Base-by-base conservation (phyloP, 768 basidiomycete genomes). In the Sarcodon aspratus region DNA sequence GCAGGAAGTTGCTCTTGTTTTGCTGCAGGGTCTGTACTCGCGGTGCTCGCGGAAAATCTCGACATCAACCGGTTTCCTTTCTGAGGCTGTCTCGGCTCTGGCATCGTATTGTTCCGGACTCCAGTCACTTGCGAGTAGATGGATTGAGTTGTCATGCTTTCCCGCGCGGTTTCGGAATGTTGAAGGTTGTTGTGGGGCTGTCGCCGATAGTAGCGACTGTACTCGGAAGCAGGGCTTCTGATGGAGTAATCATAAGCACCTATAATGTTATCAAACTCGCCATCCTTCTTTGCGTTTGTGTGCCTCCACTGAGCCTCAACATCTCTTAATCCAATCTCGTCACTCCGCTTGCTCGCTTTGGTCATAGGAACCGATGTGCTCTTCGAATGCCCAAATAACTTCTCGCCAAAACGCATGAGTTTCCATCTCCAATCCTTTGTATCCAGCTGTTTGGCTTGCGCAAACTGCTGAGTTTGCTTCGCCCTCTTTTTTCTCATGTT, bases 51-150 rank as follows among this genome's bases (percentile, higher is more conserved):
- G 18, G 77, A 80, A 59, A 75, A 74, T 47, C 75, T 66, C 51
- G 74, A 73, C 6, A 66, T 59, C 49, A 71, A 56, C 33, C 67
- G 59, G 32, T 71, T 27, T 27, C 21, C 66, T 12, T 52, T 50
- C 54, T 85, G 70, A 15, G 85, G 83, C 62, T 81, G 75, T n/a
- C 85, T 74, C n/a, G 84, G 78, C 57, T 86, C 82, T 6, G 86
- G 80, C 17, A 13, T 27, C 37, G 69, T 74, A 27, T 67, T 68
- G 33, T 75, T 73, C 52, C 77, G 78, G 34, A 69, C 58, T 15
- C 86, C 85, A 9, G 83, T 89, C 45, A 79, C 59, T 60, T 83
- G 76, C 49, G 84, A 79, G 62, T 82, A 90, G 36, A 89, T 57
- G 40, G 79, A 82, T 13, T 64, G 66, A n/a, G 63, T 64, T 27